A percentile compares a stretch with the other conserved stretches of the same genome.
phyloP scores from a whole-genome alignment of 345 rosid species.

The Aquilaria yunnanensis region DNA sequence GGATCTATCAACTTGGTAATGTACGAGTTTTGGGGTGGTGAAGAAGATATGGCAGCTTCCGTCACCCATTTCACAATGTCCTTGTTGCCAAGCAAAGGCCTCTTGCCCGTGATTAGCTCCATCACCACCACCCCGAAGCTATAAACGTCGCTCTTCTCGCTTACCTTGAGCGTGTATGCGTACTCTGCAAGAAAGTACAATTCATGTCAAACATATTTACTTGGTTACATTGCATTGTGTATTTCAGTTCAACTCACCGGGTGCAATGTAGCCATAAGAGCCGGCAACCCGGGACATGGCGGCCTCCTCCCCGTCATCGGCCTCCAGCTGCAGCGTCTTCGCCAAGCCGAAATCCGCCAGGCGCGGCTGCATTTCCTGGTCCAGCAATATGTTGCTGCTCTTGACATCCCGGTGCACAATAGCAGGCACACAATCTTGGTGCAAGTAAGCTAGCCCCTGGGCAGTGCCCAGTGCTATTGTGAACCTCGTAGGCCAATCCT shows the following conservation, averaged over 20 bases:
- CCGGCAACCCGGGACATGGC: constrained; percentile 55
- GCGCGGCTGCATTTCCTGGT: constrained; percentile 48
- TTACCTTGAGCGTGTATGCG: constrained; percentile 50
- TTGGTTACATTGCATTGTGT: too few relatives aligned
- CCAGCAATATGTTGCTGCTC: constrained; percentile 68
- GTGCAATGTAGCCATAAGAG: constrained; percentile 78
- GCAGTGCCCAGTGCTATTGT: constrained; percentile 55
- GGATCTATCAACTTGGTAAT: constrained; percentile 39
- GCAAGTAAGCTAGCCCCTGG: constrained; percentile 66
- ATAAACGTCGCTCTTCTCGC: constrained; percentile 62
- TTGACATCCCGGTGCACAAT: constrained; percentile 81
- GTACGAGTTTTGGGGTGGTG: constrained; percentile 12
- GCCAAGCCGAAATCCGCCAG: constrained; percentile 85
- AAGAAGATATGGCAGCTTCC: constrained; percentile 25
- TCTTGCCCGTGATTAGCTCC: constrained; percentile 57
- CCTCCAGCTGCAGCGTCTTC: constrained; percentile 34
- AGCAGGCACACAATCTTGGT: constrained; percentile 60
- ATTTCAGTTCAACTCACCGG: constrained; percentile 33
- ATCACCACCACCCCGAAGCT: constrained; percentile 62
- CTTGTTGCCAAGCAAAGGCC: constrained; percentile 59
- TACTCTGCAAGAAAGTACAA: constrained; percentile 33
- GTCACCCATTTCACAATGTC: constrained; percentile 52
- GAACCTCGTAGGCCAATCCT: constrained; percentile 45
- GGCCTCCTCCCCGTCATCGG: constrained; percentile 8
- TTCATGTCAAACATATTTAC: too few relatives aligned